These are phyloP conservation scores for Warburgia ugandensis DNA, from an alignment of 164 flowering plant genomes.

Conservation along the genomic window DNA sequence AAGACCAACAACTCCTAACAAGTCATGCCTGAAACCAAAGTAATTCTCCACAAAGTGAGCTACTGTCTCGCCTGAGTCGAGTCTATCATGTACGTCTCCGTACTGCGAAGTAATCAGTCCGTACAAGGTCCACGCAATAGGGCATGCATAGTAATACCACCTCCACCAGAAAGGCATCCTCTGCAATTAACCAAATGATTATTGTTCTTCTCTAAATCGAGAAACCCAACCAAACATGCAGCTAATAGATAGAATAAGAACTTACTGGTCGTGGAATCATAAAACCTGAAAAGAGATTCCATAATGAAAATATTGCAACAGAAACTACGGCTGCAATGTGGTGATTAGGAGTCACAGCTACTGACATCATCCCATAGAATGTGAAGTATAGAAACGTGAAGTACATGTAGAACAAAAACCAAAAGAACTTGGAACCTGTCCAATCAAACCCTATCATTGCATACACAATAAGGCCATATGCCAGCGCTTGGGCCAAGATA, in stretches of 20 bases:
- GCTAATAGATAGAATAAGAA: neutral
- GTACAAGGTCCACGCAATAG: constrained; percentile 46
- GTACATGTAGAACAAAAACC: constrained; percentile 34
- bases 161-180: constrained; percentile 57
- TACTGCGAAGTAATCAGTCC: constrained; percentile 44
- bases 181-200: constrained; percentile 20
- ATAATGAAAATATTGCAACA: constrained; percentile 21
- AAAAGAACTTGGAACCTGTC: constrained; percentile 30
- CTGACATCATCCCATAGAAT: constrained; percentile 38
- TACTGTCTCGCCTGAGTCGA: constrained; percentile 19
- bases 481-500: constrained; percentile 19
- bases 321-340: constrained; percentile 29
- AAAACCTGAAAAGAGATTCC: constrained; percentile 42
- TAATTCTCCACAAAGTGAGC: constrained; percentile 20
- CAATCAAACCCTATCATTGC: constrained; percentile 37
- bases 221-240: neutral
- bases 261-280: constrained; percentile 25
- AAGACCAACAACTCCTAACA: constrained; percentile 28
- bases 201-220: neutral
- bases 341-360: constrained; percentile 34
- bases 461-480: constrained; percentile 29
- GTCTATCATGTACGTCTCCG: constrained; percentile 27
- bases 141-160: constrained; percentile 42
- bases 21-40: constrained; percentile 36
- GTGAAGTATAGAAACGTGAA: constrained; percentile 39